Percentiles rank a stretch among this genome's conserved stretches.
These are phyloP conservation scores for Immersiella caudata DNA, from an alignment of 495 filamentous ascomycete species.

Conservation along the genomic window DNA sequence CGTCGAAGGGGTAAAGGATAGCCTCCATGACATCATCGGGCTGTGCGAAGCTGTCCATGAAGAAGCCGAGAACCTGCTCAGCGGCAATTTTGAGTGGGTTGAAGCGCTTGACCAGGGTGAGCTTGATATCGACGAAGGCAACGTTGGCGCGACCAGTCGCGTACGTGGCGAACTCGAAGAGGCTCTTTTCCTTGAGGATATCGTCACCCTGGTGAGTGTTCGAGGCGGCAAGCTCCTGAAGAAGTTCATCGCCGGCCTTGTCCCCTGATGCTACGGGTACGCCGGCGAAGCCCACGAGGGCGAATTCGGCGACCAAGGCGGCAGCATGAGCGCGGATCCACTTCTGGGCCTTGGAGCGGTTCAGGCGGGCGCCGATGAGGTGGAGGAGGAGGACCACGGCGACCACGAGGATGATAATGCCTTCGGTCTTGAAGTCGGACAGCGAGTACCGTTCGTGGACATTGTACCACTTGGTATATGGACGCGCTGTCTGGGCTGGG, in stretches of 20 bases:
- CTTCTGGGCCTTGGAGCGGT: constrained; percentile 74
- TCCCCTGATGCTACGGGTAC: constrained; percentile 41
- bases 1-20: constrained; percentile 83
- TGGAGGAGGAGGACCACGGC: constrained; percentile 75
- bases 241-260: constrained; percentile 46
- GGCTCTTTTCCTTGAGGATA: constrained; percentile 77
- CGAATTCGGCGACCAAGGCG: constrained; percentile 77
- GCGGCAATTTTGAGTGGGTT: constrained; percentile 76
- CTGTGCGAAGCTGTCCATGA: constrained; percentile 69
- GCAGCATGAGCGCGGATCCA: constrained; percentile 80
- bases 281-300: constrained; percentile 78
- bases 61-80: constrained; percentile 70
- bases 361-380: constrained; percentile 78
- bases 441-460: constrained; percentile 85
- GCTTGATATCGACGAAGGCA: constrained; percentile 82
- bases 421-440: constrained; percentile 84
- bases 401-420: constrained; percentile 75
- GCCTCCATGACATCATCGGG: constrained; percentile 75
- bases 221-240: constrained; percentile 33
- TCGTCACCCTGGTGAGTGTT: constrained; percentile 54
- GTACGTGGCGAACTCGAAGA: constrained; percentile 83
- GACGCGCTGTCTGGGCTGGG: constrained; percentile 53
- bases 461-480: constrained; percentile 95
- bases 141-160: constrained; percentile 94
- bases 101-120: constrained; percentile 84